Evolutionary conservation across 352 stramenopile genomes (phyloP).

Genomic region (Phytophthora colocasiae): DNA sequence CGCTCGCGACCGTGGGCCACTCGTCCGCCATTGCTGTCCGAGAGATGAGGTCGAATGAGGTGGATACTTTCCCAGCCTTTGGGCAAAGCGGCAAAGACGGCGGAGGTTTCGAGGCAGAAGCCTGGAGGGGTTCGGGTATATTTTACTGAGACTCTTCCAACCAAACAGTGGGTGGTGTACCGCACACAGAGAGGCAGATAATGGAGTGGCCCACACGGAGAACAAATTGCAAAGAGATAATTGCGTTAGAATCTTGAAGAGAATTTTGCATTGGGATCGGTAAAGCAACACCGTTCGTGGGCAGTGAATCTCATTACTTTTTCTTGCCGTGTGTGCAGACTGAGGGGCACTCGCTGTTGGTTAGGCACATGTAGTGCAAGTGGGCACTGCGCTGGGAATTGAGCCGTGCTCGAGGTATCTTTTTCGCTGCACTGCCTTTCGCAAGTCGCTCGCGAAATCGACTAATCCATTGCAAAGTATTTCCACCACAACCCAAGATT

Average conservation of each 20-base stretch:
- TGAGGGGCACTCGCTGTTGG: not conserved
- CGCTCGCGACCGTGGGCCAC: slow-evolving; percentile 82
- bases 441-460: slow-evolving; percentile 4
- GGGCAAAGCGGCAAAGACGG: slow-evolving; percentile 17
- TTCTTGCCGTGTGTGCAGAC: not conserved
- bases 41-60: slow-evolving; percentile 15
- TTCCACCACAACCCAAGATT: too few species aligned
- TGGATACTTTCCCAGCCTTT: slow-evolving; percentile 35
- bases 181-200: slow-evolving; percentile 31
- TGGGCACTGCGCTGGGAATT: not conserved
- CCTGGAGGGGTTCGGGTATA: slow-evolving; percentile 21
- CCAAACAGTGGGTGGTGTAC: slow-evolving; percentile 23
- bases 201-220: slow-evolving; percentile 24
- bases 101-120: slow-evolving; percentile 28
- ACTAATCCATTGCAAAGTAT: not conserved
- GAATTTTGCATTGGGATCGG: slow-evolving; percentile 19
- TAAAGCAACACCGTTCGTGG: not conserved
- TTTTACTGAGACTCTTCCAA: slow-evolving; percentile 29
- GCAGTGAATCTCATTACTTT: not conserved
- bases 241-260: not conserved
- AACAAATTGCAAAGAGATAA: not conserved
- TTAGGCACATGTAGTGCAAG: not conserved
- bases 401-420: slow-evolving; percentile 7
- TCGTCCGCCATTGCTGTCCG: slow-evolving; percentile 72
- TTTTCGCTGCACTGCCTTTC: slow-evolving; percentile 4